A percentile compares a stretch with the other conserved stretches of the same genome.
Conservation (phyloP, 73 alveolate species). For the Tetrahymena malaccensis region DNA sequence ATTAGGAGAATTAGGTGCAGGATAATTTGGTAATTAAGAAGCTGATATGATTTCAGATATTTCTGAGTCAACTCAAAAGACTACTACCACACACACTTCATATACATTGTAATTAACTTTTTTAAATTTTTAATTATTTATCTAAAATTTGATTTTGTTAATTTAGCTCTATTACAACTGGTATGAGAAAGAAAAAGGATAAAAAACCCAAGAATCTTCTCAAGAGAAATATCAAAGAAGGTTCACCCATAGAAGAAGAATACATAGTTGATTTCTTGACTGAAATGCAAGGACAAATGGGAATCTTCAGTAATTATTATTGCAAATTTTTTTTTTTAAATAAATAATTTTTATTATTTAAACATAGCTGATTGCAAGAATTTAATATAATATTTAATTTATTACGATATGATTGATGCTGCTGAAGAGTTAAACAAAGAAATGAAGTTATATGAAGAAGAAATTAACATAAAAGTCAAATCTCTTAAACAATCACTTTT, state of each 20-base stretch:
- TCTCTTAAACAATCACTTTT: neutral
- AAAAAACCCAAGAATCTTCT: conserved; percentile 20
- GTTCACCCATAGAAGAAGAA: conserved; percentile 41
- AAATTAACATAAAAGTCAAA: neutral
- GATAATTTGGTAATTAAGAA: neutral
- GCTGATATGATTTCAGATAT: neutral
- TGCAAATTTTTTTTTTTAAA: neutral
- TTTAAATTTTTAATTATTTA: neutral
- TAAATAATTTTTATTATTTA: neutral
- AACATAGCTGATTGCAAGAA: neutral
- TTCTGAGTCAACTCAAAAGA: neutral
- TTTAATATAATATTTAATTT: conserved; percentile 28
- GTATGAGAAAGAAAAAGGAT: conserved; percentile 26
- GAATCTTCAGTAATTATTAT: neutral
- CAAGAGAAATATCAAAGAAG: conserved; percentile 23
- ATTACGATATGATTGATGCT: neutral
- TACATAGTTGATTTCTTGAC: conserved; percentile 19
- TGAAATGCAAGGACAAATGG: conserved; percentile 7
- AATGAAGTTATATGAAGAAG: conserved; percentile 4
- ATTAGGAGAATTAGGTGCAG: neutral
- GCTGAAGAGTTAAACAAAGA: conserved; percentile 3
- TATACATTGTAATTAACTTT: neutral
- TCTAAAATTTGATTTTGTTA: neutral
- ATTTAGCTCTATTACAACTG: conserved; percentile 29
- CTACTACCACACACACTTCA: neutral